phyloP scores from a whole-genome alignment of 164 flowering plant genomes.

The Euptelea pleiosperma region DNA sequence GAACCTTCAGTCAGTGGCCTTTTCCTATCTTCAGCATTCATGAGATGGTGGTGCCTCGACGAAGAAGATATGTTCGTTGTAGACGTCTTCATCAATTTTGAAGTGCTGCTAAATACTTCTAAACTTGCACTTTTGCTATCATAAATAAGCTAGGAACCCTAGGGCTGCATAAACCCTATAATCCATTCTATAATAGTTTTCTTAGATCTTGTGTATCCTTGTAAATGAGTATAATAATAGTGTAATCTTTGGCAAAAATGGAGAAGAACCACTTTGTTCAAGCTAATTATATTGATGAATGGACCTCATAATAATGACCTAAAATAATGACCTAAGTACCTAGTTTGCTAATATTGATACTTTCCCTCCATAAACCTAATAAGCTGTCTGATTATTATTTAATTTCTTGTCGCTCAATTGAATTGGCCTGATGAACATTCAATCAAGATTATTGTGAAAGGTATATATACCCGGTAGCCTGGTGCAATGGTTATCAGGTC shows the following conservation, averaged over 20 bases:
- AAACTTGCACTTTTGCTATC: slow-evolving; percentile 23
- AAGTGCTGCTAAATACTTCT: slow-evolving; percentile 19
- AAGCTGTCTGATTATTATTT: too few relatives aligned
- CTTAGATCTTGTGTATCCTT: slow-evolving; percentile 26
- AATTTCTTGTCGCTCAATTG: too few relatives aligned
- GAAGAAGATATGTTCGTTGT: slow-evolving; percentile 5
- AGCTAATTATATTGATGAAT: too few relatives aligned
- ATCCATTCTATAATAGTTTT: slow-evolving; percentile 17
- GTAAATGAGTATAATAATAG: slow-evolving; percentile 6
- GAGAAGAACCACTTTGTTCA: too few relatives aligned
- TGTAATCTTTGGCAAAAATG: not conserved
- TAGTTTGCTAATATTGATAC: too few relatives aligned
- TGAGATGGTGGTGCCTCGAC: slow-evolving; percentile 13
- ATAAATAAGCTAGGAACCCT: slow-evolving; percentile 30
- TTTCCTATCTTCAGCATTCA: slow-evolving; percentile 45
- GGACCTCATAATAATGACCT: too few relatives aligned
- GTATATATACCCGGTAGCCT: too few relatives aligned
- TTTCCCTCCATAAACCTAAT: too few relatives aligned
- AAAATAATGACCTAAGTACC: too few relatives aligned
- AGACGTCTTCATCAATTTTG: slow-evolving; percentile 24
- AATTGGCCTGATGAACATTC: too few relatives aligned
- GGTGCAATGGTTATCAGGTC: too few relatives aligned
- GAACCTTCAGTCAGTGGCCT: slow-evolving; percentile 62
- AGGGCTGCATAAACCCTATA: slow-evolving; percentile 17
- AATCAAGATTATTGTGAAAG: too few relatives aligned